phyloP scores from a whole-genome alignment of 352 stramenopile genomes.

The Aphanomyces stellatus region DNA sequence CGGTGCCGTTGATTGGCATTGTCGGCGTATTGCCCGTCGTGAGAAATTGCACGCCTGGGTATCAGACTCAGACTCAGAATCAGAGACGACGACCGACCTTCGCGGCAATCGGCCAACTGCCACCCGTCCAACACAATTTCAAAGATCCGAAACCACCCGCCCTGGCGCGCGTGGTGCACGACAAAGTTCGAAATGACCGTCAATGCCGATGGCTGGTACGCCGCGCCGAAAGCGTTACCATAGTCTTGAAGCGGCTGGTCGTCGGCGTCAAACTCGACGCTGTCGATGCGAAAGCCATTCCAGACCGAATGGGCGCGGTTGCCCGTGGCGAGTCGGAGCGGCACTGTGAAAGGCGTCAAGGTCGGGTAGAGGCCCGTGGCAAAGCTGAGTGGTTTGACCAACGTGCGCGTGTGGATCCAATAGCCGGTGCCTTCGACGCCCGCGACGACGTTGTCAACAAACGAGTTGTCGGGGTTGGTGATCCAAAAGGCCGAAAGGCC shows the following conservation, averaged over 20 bases:
- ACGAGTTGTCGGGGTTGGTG: constrained; percentile 41
- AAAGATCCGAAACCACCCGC: constrained; percentile 32
- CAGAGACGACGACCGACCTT: constrained; percentile 22
- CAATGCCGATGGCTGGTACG: constrained; percentile 26
- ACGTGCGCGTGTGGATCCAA: constrained; percentile 35
- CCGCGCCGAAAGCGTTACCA: constrained; percentile 6
- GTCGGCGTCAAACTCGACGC: constrained; percentile 24
- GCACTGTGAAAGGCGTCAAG: constrained; percentile 26
- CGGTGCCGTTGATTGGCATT: constrained; percentile 24
- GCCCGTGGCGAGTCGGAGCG: constrained; percentile 22
- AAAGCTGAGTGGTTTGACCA: constrained; percentile 27
- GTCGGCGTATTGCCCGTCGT: constrained; percentile 29
- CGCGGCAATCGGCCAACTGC: constrained; percentile 29
- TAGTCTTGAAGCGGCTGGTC: constrained; percentile 20
- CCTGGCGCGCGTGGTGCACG: constrained; percentile 31
- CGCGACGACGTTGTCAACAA: constrained; percentile 34
- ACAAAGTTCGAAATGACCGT: constrained; percentile 27
- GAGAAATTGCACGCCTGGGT: constrained; percentile 26
- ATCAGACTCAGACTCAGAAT: no score
- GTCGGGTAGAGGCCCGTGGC: constrained; percentile 24
- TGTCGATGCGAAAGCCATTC: constrained; percentile 30
- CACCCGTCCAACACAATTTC: constrained; percentile 27
- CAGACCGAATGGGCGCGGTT: constrained; percentile 27
- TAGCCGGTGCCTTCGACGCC: constrained; percentile 37
- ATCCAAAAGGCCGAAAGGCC: constrained; percentile 38